These are phyloP conservation scores for Daldinia eschscholtzii DNA, from an alignment of 2,329 filamentous ascomycete genomes.

Conservation along the genomic window DNA sequence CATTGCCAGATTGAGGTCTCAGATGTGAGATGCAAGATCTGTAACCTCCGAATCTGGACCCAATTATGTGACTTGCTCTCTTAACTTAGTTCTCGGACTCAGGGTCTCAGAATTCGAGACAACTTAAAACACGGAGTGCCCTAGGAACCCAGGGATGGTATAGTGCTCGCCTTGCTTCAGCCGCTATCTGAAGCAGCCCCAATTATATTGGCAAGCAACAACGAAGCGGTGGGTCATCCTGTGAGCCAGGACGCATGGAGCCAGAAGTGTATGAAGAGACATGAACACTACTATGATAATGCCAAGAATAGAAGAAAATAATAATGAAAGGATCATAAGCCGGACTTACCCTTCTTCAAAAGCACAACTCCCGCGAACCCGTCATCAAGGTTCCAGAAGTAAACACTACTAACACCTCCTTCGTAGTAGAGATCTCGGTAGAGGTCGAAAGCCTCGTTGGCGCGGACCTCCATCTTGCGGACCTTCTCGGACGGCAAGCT, in stretches of 20 bases:
- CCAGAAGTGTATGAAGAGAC: neutral
- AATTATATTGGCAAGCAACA: conserved; percentile 2
- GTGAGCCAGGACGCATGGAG: neutral
- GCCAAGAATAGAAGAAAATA: neutral
- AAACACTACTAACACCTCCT: conserved; percentile 94
- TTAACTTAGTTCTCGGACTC: conserved; percentile 26
- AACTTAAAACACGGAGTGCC: conserved; percentile 8
- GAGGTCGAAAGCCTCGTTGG: conserved; percentile 96
- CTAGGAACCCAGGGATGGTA: conserved; percentile 12
- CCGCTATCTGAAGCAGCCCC: conserved; percentile 17
- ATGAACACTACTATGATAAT: neutral
- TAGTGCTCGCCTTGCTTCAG: conserved; percentile 15
- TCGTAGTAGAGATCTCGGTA: conserved; percentile 98
- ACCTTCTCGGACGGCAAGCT: conserved; percentile 91
- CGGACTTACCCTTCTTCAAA: conserved; percentile 85
- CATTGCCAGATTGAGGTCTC: conserved; percentile 30
- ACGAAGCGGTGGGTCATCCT: neutral
- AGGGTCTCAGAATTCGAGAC: conserved; percentile 28
- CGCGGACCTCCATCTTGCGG: conserved; percentile 90
- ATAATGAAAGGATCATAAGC: conserved; percentile 10
- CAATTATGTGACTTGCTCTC: neutral
- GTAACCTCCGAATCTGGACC: conserved; percentile 32
- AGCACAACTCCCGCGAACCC: conserved; percentile 96
- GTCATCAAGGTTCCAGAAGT: conserved; percentile 98
- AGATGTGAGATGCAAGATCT: conserved; percentile 44